Evolutionary conservation across 164 flowering plant genomes (phyloP), one percentile per base, ranked within the genome.

Genomic region (Paratinospora sagittata): DNA sequence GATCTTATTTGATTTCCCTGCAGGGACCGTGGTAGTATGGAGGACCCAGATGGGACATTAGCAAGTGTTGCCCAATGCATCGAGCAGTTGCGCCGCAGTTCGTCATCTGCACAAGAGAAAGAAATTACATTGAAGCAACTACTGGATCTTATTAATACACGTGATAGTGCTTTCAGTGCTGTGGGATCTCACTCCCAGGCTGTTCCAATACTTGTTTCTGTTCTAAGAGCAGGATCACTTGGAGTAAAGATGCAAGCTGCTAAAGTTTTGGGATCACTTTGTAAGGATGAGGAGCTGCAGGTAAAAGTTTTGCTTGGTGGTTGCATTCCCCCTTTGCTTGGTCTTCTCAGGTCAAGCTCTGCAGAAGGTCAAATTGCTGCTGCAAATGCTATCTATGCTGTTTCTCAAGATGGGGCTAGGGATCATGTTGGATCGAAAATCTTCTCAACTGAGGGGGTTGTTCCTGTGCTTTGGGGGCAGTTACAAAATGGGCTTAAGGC

Each of bases 131-230:
- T 93, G 84, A 89, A 69, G 84, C 95, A 91, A 77, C 78, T 96
- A 82, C 80, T 86, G 70, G 97, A 85, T 71, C 92, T 96, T 75
- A 87, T 91, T 66, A 86, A 89, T 47, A 83, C 95, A 27, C 90
- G 96, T 71, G 96, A 91, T 70, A 86, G 80, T 86, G 98, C 98
- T 70, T 90, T 91, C 60, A 82, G 97, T 85, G 98, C 98, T 75
- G 99, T 95, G 74, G 97, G 97, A 36, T 92, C 99, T 76, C 99
- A 95, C 76, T 89, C 98, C 63, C 99, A 92, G 78, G 97, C 98
- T 64, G 96, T 95, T 79, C 98, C 98, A 23, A 92, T 92, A 17
- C 90, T 95, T 67, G 97, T 95, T 64, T 92, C 97, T 71, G 90
- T 95, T 75, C 94, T 95, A 66, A 85, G 98, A 67, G 87, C 94